Evolutionary conservation across 495 filamentous ascomycete species (phyloP).

Genomic region (Penicillium mononematosum): DNA sequence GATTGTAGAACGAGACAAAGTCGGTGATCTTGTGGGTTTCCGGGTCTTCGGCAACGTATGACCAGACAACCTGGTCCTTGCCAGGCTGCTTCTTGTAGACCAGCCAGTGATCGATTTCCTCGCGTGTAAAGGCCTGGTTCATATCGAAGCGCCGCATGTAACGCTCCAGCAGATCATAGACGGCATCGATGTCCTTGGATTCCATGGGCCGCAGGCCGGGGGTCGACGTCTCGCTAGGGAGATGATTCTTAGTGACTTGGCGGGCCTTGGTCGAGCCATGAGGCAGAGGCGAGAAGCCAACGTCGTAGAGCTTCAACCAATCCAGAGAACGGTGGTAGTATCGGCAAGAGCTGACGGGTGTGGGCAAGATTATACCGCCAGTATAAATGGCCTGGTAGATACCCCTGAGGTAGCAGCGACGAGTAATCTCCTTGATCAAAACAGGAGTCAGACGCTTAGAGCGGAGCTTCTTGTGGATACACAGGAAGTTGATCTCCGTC

Average conservation of each 20-base stretch:
- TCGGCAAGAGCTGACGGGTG: constrained; percentile 83
- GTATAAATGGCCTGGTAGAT: constrained; percentile 97
- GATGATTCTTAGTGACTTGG: constrained; percentile 74
- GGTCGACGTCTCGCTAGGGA: constrained; percentile 69
- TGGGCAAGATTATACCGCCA: constrained; percentile 83
- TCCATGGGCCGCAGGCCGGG: constrained; percentile 78
- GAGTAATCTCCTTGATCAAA: constrained; percentile 95
- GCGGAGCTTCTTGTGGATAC: constrained; percentile 95
- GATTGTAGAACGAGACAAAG: constrained; percentile 92
- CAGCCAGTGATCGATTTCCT: constrained; percentile 87
- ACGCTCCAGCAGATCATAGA: constrained; percentile 69
- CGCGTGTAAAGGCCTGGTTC: constrained; percentile 73
- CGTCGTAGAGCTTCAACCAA: constrained; percentile 93
- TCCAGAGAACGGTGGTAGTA: constrained; percentile 92
- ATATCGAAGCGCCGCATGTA: constrained; percentile 80
- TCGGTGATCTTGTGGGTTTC: constrained; percentile 81
- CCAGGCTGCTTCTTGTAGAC: constrained; percentile 57
- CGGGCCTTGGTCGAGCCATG: constrained; percentile 73
- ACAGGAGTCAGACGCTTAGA: constrained; percentile 88
- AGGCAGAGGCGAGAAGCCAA: constrained; percentile 85
- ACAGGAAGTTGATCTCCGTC: constrained; percentile 96
- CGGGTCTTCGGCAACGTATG: constrained; percentile 83
- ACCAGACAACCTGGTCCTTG: constrained; percentile 82
- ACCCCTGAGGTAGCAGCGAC: constrained; percentile 75
- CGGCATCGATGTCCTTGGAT: constrained; percentile 73